phyloP scores from a whole-genome alignment of 306 rosid genomes.

The Cicer cuneatum region DNA sequence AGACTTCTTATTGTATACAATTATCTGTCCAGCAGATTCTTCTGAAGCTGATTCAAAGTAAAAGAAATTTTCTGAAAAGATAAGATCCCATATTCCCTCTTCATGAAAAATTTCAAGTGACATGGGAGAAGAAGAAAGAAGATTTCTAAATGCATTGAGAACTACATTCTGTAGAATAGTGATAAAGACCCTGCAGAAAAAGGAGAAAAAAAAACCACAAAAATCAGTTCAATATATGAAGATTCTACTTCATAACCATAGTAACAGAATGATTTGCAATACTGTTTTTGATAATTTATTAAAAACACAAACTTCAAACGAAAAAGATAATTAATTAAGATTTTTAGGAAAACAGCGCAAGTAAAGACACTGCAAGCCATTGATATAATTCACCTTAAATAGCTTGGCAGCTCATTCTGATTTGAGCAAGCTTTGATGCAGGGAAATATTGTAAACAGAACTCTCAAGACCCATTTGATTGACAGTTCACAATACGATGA shows the following conservation, averaged over 20 bases:
- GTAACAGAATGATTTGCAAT: constrained; percentile 8
- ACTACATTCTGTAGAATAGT: constrained; percentile 69
- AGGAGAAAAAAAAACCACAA: constrained; percentile 37
- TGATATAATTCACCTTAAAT: constrained; percentile 69
- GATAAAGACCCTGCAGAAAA: constrained; percentile 73
- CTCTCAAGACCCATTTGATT: constrained; percentile 86
- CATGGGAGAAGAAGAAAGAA: constrained; percentile 71
- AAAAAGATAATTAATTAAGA: constrained; percentile 11
- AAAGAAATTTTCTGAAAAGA: constrained; percentile 90
- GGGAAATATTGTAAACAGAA: constrained; percentile 76
- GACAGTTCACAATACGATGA: constrained; percentile 72
- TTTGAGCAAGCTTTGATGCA: constrained; percentile 88
- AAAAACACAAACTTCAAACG: neutral
- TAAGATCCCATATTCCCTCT: constrained; percentile 94
- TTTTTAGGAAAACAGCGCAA: constrained; percentile 1
- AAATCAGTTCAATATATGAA: constrained; percentile 32
- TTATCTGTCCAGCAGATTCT: constrained; percentile 53
- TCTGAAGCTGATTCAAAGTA: constrained; percentile 68
- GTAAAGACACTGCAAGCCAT: constrained; percentile 31
- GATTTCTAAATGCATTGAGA: constrained; percentile 70
- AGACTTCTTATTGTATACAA: constrained; percentile 49
- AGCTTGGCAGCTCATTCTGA: constrained; percentile 71
- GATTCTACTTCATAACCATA: constrained; percentile 27
- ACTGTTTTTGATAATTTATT: neutral
- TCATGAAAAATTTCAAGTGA: constrained; percentile 70